Evolutionary conservation across 441 rosid genomes (phyloP).

Genomic region (Capsella rubella): DNA sequence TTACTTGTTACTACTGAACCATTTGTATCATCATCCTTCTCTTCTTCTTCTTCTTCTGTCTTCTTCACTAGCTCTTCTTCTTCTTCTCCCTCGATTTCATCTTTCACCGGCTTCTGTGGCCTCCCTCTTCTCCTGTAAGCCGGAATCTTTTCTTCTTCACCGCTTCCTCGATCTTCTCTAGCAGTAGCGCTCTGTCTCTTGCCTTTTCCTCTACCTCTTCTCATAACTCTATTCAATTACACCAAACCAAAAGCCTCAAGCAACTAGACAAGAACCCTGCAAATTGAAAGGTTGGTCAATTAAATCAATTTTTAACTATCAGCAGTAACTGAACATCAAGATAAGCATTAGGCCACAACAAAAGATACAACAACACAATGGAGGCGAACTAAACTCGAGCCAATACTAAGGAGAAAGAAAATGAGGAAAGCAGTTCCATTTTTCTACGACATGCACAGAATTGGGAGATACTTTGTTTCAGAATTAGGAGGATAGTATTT

Average conservation of each 20-base stretch:
- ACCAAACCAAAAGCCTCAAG: constrained; percentile 23
- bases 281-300: neutral
- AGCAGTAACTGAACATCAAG: neutral
- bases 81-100: constrained; percentile 49
- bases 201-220: constrained; percentile 77
- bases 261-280: constrained; percentile 30
- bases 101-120: constrained; percentile 64
- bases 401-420: neutral
- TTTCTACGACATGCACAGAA: neutral
- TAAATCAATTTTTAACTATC: neutral
- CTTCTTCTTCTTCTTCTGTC: constrained; percentile 44
- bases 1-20: constrained; percentile 50
- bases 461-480: neutral
- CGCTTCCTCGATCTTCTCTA: constrained; percentile 59
- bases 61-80: constrained; percentile 54
- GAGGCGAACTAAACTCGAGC: constrained; percentile 10
- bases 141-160: constrained; percentile 67
- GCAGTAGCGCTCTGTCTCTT: constrained; percentile 61
- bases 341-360: neutral
- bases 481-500: neutral
- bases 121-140: constrained; percentile 67
- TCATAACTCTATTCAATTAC: constrained; percentile 49
- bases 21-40: constrained; percentile 48
- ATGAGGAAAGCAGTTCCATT: neutral
- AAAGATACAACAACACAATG: constrained; percentile 29